Percentiles rank a stretch among this genome's conserved stretches.
Conservation (phyloP, 768 basidiomycete species). For the Hysterangium stoloniferum region DNA sequence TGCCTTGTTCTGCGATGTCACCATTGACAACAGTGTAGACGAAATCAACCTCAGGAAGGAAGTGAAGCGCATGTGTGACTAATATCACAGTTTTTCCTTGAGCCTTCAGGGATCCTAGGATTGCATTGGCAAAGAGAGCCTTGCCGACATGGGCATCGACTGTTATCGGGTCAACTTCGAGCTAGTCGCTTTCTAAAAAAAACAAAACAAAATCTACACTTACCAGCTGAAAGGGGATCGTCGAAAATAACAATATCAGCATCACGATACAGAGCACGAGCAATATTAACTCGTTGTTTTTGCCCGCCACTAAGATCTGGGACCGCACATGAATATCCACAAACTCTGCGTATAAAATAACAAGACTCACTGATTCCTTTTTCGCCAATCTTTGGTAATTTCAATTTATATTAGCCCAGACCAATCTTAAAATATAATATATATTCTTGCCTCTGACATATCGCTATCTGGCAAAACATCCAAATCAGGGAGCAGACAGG, state of each 20-base stretch:
- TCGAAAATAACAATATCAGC: constrained; percentile 57
- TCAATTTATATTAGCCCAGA: background rate
- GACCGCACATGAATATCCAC: constrained; percentile 3
- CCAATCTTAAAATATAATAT: background rate
- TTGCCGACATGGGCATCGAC: constrained; percentile 74
- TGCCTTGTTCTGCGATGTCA: constrained; percentile 39
- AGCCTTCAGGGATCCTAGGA: constrained; percentile 37
- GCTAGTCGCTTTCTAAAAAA: background rate
- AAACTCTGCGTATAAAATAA: background rate
- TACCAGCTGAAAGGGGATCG: constrained; percentile 58
- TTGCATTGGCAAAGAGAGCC: constrained; percentile 57
- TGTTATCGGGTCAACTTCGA: constrained; percentile 19
- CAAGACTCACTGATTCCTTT: constrained; percentile 44
- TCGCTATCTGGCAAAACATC: constrained; percentile 63
- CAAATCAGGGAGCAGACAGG: constrained; percentile 56
- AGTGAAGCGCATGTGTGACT: constrained; percentile 50
- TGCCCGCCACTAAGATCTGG: constrained; percentile 47
- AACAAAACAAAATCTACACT: constrained; percentile 11
- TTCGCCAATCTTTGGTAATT: constrained; percentile 50
- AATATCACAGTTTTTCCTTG: constrained; percentile 45
- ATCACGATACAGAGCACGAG: constrained; percentile 57
- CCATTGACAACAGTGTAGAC: constrained; percentile 42
- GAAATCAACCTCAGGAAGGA: constrained; percentile 43
- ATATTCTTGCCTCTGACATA: constrained; percentile 49
- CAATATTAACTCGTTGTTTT: constrained; percentile 65